phyloP scores from a whole-genome alignment of 257 asterid species.

The Nicotiana attenuata region DNA sequence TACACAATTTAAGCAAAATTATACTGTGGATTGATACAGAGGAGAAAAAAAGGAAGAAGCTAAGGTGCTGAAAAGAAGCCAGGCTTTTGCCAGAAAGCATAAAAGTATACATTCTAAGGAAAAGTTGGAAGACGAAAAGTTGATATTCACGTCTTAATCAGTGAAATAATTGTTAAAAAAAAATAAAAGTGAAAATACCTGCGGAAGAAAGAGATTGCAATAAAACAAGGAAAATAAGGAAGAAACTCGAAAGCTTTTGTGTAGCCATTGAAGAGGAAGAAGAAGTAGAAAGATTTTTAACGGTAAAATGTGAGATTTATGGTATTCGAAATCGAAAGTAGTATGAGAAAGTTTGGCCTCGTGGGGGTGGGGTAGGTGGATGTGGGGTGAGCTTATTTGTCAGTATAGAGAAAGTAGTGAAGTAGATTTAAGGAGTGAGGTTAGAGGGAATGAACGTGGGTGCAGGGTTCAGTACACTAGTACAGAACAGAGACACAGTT shows the following conservation, averaged over 20 bases:
- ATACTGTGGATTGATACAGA: not conserved
- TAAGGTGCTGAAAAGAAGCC: not conserved
- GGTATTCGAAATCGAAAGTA: not conserved
- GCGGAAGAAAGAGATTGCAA: constrained; percentile 13
- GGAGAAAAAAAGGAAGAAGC: not conserved
- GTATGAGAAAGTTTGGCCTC: no score
- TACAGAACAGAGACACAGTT: not conserved
- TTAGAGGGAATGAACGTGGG: not conserved
- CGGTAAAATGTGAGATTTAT: not conserved
- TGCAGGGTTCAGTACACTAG: not conserved
- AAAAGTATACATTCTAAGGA: not conserved
- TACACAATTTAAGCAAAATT: not conserved
- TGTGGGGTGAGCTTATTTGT: no score
- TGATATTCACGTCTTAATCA: not conserved
- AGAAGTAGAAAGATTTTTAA: not conserved
- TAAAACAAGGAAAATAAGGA: constrained; percentile 1
- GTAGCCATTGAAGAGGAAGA: constrained; percentile 1
- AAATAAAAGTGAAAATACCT: constrained; percentile 12
- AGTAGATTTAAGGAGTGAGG: not conserved
- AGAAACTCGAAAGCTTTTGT: not conserved
- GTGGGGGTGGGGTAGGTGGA: not conserved
- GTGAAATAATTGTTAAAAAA: not conserved
- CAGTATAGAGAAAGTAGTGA: not conserved
- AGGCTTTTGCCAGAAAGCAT: not conserved
- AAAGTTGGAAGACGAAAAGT: not conserved